Conservation (phyloP, 202 grass and related monocot species). For the Cymbopogon flexuosus region DNA sequence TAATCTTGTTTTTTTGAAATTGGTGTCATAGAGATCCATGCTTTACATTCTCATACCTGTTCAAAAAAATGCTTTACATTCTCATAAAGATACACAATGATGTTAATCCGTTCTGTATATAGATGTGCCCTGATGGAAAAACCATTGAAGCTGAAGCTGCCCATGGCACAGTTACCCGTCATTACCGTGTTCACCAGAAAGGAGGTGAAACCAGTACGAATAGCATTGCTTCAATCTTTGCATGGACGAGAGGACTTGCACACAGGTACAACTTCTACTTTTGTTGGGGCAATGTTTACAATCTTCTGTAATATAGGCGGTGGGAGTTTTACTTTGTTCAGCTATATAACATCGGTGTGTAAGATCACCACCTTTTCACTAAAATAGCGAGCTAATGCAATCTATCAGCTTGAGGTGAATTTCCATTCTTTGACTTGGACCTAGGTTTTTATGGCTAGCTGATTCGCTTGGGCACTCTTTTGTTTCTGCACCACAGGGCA, state of each 20-base stretch:
- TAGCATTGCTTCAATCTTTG: conserved; percentile 99
- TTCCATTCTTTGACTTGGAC: not conserved
- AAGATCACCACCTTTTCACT: not conserved
- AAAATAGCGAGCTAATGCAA: not conserved
- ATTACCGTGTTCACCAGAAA: conserved; percentile 96
- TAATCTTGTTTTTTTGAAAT: not conserved
- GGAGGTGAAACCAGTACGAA: conserved; percentile 98
- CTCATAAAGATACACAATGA: not conserved
- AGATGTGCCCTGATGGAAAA: conserved; percentile 99
- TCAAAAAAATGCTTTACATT: not conserved
- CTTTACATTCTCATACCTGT: not conserved
- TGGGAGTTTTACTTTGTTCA: not conserved
- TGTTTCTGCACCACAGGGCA: conserved; percentile 46
- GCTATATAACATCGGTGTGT: not conserved
- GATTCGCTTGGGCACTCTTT: not conserved
- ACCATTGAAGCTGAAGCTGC: conserved; percentile 99
- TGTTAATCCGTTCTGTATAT: conserved; percentile 21
- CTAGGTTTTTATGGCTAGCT: not conserved
- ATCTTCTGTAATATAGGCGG: not conserved
- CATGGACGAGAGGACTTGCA: conserved; percentile 91
- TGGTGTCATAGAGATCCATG: not conserved
- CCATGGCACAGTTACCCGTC: conserved; percentile 97
- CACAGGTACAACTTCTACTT: conserved; percentile 56
- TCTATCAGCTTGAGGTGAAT: not conserved
- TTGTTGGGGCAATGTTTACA: not conserved